These are phyloP conservation scores for Rhynchosporium graminicola DNA, from an alignment of 2,329 filamentous ascomycete species.

Conservation along the genomic window DNA sequence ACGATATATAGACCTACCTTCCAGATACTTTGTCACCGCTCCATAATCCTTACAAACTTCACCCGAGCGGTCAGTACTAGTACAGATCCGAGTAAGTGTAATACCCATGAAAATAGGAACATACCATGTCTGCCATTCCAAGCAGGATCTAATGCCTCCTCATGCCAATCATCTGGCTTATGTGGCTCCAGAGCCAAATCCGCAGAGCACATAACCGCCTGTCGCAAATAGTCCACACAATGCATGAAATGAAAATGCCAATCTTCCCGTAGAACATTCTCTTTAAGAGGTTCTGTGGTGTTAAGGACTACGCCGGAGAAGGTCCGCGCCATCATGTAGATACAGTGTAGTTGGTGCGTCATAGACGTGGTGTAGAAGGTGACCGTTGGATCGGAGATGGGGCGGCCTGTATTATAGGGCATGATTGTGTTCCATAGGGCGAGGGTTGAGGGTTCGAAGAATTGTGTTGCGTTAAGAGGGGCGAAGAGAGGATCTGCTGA, in stretches of 20 bases:
- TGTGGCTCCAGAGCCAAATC: slow-evolving; percentile 7
- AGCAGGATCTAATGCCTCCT: slow-evolving; percentile 4
- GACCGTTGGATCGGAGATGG: neutral
- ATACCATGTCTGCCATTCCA: slow-evolving; percentile 9
- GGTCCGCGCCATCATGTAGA: slow-evolving; percentile 13
- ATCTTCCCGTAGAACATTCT: neutral
- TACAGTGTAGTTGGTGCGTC: slow-evolving; percentile 11
- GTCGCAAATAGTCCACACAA: slow-evolving; percentile 13
- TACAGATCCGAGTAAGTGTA: neutral
- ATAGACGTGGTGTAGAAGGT: slow-evolving; percentile 7
- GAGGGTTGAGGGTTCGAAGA: slow-evolving; percentile 8
- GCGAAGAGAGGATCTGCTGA: neutral
- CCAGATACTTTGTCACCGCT: neutral
- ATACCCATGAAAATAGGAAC: neutral
- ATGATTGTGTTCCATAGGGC: slow-evolving; percentile 3
- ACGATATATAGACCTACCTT: neutral
- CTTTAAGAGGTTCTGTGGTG: neutral
- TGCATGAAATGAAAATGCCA: slow-evolving; percentile 13
- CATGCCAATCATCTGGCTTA: slow-evolving; percentile 13
- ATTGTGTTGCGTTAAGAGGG: neutral
- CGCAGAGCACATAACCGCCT: slow-evolving; percentile 9
- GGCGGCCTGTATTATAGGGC: neutral
- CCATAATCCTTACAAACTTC: slow-evolving; percentile 14
- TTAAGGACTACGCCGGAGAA: slow-evolving; percentile 9
- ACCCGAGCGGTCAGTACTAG: neutral